Evolutionary conservation across 805 yeast genomes (phyloP), one percentile per base, ranked within the genome.

Genomic region (Yamadazyma akitaensis): DNA sequence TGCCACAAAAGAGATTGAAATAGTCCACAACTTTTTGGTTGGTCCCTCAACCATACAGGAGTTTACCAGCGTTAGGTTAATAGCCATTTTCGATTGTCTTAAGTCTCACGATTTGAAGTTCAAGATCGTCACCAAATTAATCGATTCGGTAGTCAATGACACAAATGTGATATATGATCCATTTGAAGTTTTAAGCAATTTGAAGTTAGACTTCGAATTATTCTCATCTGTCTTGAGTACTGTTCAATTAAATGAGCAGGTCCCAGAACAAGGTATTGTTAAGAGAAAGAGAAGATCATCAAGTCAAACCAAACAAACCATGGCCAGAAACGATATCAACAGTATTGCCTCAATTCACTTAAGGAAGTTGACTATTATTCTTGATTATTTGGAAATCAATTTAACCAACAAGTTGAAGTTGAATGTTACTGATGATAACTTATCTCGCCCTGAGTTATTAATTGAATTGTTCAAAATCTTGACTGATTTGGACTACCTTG

Each of bases 271-370:
- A 49, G 72, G 72, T 32, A 72, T 81, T 18, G 81, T 89, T 13
- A 88, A 88, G 64, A 80, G 96, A 67, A 68, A 75, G 60, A 82
- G 97, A 73, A 79, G 97, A 70, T 84, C 94, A 1, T 83, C 94
- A 1, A 82, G 88, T 26, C 76, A 87, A 13, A 76, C 92, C 1
- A 84, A 81, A 59, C 90, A 82, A 57, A 85, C 84, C n/a, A 77
- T 84, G 73, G 81, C 84, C 45, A 82, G 69, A 47, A 86, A 84
- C 45, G 86, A 81, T 47, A 77, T 91, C 38, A 81, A 85, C 11
- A 77, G 73, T 42, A 73, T 88, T 63, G 97, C 97, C 0, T 84
- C 89, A 43, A 64, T 71, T 13, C 96, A 91, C 60, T 70, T 91
- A 62, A 82, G 80, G 55, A 88, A 84, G 57, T 74, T 91, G 31